Percentiles rank a stretch among this genome's conserved stretches.
phyloP scores from a whole-genome alignment of 192 early-diverging fungal genomes.

The Backusella macrospora region DNA sequence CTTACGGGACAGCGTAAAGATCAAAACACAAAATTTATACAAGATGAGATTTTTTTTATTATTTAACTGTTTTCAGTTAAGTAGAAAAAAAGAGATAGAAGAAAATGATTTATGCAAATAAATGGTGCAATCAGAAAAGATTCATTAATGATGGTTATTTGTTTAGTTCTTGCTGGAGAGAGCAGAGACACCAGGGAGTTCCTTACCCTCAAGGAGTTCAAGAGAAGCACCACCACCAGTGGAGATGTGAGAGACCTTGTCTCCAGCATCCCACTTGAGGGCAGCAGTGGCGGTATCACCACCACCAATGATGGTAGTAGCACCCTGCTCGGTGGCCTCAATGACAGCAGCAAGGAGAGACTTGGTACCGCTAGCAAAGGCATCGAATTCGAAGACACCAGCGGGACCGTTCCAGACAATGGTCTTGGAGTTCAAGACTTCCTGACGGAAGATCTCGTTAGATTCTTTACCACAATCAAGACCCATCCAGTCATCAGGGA shows the following conservation, averaged over 20 bases:
- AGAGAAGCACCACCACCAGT: conserved; percentile 97
- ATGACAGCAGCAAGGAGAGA: conserved; percentile 83
- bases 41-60: conserved; percentile 5
- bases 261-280: conserved; percentile 81
- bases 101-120: conserved; percentile 6
- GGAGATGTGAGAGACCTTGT: conserved; percentile 90
- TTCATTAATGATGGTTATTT: conserved; percentile 6
- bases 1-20: neutral
- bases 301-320: conserved; percentile 93
- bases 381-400: conserved; percentile 98
- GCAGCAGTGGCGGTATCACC: conserved; percentile 98
- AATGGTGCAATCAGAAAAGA: neutral
- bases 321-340: conserved; percentile 80
- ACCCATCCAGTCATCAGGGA: conserved; percentile 90
- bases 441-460: conserved; percentile 67
- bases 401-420: conserved; percentile 98
- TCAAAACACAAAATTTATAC: conserved; percentile 11
- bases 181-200: conserved; percentile 74
- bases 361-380: conserved; percentile 88
- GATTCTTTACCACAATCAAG: conserved; percentile 89
- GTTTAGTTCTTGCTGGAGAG: conserved; percentile 58
- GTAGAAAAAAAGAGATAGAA: neutral
- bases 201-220: conserved; percentile 97
- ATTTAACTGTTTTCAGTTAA: conserved; percentile 3
- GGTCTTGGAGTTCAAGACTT: conserved; percentile 81